Evolutionary conservation across 2,329 filamentous ascomycete genomes (phyloP).

Genomic region (Xylaria multiplex): DNA sequence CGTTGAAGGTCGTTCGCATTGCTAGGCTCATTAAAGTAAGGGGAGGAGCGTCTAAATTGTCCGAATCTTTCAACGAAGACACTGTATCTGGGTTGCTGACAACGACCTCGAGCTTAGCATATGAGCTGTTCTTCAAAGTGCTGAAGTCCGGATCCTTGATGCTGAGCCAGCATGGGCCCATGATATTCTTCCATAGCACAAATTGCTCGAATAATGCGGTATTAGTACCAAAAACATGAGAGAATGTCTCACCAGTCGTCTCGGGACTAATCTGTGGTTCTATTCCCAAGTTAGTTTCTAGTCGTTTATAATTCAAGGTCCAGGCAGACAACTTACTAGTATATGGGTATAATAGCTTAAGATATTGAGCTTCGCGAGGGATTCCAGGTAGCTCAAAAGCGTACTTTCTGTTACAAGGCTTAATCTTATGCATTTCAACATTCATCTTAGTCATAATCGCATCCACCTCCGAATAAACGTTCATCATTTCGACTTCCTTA

Average conservation of each 20-base stretch:
- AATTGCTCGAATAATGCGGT: constrained; percentile 98
- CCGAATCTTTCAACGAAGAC: constrained; percentile 76
- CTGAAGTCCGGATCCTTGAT: constrained; percentile 87
- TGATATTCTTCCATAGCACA: constrained; percentile 97
- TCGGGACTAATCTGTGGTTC: constrained; percentile 77
- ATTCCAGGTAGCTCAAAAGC: constrained; percentile 91
- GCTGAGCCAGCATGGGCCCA: constrained; percentile 97
- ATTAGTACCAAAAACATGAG: constrained; percentile 91
- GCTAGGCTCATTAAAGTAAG: constrained; percentile 96
- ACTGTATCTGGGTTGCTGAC: constrained; percentile 82
- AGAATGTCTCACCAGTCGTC: constrained; percentile 85
- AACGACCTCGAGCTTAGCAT: constrained; percentile 93
- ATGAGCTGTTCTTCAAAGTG: constrained; percentile 88
- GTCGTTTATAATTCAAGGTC: neutral
- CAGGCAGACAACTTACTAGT: constrained; percentile 64
- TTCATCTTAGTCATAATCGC: constrained; percentile 86
- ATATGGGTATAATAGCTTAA: constrained; percentile 97
- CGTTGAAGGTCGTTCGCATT: constrained; percentile 87
- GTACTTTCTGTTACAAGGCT: constrained; percentile 88
- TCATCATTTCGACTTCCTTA: constrained; percentile 84
- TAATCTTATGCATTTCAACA: constrained; percentile 93
- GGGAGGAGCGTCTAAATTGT: constrained; percentile 84
- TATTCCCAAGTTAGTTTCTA: constrained; percentile 46
- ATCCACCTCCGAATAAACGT: constrained; percentile 92
- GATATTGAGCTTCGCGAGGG: constrained; percentile 87